Evolutionary conservation across 257 asterid genomes (phyloP).

Genomic region (Catharanthus roseus): DNA sequence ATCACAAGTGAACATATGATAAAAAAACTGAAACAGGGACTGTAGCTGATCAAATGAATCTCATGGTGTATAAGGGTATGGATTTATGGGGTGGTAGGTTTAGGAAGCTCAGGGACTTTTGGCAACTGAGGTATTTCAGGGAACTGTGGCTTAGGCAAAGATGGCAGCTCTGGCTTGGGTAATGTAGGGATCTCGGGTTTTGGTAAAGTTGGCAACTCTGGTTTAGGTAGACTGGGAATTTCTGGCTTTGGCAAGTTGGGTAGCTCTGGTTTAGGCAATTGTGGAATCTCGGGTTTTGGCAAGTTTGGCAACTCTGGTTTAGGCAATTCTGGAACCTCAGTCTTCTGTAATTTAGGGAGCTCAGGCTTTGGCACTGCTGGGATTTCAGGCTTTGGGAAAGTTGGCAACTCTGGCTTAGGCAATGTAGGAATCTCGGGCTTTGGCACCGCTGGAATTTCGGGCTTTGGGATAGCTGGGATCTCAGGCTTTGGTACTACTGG

Average conservation of each 20-base stretch:
- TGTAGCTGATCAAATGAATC: background rate
- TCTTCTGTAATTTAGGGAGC: constrained; percentile 4
- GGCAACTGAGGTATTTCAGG: background rate
- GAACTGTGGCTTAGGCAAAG: background rate
- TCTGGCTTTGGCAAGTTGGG: too few species aligned
- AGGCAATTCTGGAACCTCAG: constrained; percentile 1
- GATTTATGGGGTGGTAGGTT: constrained; percentile 6
- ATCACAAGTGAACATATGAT: background rate
- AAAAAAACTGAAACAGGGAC: background rate
- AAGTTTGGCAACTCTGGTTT: background rate
- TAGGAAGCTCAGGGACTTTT: background rate
- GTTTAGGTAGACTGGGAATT: too few species aligned
- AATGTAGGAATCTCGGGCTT: too few species aligned
- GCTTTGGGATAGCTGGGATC: background rate
- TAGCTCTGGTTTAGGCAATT: too few species aligned
- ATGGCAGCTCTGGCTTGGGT: background rate
- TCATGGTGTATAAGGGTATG: background rate
- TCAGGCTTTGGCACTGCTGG: too few species aligned
- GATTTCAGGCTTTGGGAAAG: too few species aligned
- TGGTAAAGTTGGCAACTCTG: background rate
- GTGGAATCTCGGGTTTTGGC: too few species aligned
- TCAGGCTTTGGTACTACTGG: constrained; percentile 11
- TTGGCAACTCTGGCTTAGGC: too few species aligned
- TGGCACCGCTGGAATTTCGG: too few species aligned
- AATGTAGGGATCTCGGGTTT: background rate